Percentiles rank a stretch among this genome's conserved stretches.
Conservation (phyloP, 2,329 filamentous ascomycete genomes). For the Aspergillus persii region DNA sequence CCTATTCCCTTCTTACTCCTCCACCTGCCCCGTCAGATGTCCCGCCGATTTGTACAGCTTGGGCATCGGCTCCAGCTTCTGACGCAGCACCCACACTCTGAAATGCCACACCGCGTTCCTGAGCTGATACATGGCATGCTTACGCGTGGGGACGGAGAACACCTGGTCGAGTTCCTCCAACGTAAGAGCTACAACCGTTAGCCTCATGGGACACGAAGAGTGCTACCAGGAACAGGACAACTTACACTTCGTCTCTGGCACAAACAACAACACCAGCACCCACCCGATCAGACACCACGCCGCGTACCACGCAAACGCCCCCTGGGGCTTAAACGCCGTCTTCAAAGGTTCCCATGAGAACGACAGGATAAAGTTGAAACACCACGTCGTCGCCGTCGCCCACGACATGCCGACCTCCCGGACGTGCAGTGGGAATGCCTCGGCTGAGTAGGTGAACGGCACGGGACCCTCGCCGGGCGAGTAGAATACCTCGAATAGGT, state of each 20-base stretch:
- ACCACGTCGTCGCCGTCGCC: conserved; percentile 56
- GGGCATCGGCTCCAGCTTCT: conserved; percentile 18
- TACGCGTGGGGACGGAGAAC: conserved; percentile 51
- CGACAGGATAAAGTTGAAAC: conserved; percentile 55
- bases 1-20: background rate
- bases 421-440: conserved; percentile 62
- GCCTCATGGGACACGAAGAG: background rate
- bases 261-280: conserved; percentile 51
- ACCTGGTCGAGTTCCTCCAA: conserved; percentile 52
- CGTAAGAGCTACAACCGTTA: conserved; percentile 34
- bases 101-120: conserved; percentile 42
- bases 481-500: conserved; percentile 54
- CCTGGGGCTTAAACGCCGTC: conserved; percentile 50
- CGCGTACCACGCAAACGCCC: conserved; percentile 58
- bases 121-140: conserved; percentile 42
- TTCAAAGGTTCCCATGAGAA: conserved; percentile 54
- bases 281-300: conserved; percentile 55
- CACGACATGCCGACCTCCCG: conserved; percentile 62
- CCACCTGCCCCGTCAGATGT: conserved; percentile 4
- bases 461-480: conserved; percentile 60
- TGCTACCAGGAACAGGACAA: background rate
- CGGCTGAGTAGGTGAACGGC: conserved; percentile 64
- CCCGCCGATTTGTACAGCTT: conserved; percentile 34
- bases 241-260: conserved; percentile 50
- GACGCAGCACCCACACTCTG: conserved; percentile 37